Evolutionary conservation across 2,329 filamentous ascomycete species (phyloP), one percentile per base, ranked within the genome.

Genomic region (Exutisphaerella laricina): DNA sequence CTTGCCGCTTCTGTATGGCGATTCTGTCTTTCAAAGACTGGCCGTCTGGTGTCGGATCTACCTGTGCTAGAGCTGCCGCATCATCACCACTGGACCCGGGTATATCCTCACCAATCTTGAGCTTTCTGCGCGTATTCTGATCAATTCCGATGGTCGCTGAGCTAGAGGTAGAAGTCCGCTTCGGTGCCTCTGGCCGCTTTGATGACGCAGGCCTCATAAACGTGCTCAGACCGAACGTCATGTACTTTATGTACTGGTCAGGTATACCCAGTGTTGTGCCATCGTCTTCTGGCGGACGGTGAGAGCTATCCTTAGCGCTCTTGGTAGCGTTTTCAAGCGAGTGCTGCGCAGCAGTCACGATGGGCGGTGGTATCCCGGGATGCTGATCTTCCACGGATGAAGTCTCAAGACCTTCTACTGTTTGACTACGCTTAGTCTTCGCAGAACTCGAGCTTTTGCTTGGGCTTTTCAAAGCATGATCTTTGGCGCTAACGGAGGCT

Each of bases 21-120:
- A 86, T 70, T 55, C 80, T 84, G 50, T 73, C 76, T 57, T 82
- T 73, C 54, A 82, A 70, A 16, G 57, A 47, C 36, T 69, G 65
- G 7, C 70, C 60, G 31, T 72, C 68, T 4, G 62, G 60, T 13
- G 54, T 57, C 1, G 61, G 61, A 5, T 66, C 62, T 7, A 62
- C n/a, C 10, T 57, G 49, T 6, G 51, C 48, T 18, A 63, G 41
- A 3, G 47, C 40, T 9, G 47, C 21, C 5, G 23, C 29, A 26
- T 50, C 51, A 3, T 52, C 44, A 6, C 53, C 46, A 20, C 14
- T 26, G 3, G 49, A 42, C 14, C 52, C 45, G 4, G 39, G 13
- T 4, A 43, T 35, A 18, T 50, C 43, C 30, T 41, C 39, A 13
- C 41, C 29, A 12, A 28, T 25, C 16, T 28, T 33, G 1, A 34